Conservation (phyloP, 345 rosid genomes). For the Heritiera fomes region DNA sequence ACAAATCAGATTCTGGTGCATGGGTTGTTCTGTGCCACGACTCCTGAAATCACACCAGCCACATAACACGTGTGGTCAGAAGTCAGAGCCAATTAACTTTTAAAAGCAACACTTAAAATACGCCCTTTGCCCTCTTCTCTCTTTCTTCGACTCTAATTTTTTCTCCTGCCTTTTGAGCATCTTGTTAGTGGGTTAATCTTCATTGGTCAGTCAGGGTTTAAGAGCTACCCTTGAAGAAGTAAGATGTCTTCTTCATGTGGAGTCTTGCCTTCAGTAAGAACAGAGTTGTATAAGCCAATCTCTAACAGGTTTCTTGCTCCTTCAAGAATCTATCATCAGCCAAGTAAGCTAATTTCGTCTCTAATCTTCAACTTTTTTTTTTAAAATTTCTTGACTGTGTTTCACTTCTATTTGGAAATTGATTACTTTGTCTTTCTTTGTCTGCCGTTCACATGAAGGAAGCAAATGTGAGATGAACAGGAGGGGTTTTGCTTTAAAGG, state of each 20-base stretch:
- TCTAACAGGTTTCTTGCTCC: slow-evolving; percentile 42
- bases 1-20: not conserved
- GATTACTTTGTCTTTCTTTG: not conserved
- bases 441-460: slow-evolving; percentile 40
- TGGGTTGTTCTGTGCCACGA: slow-evolving; percentile 35
- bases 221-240: not conserved
- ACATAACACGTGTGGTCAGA: slow-evolving; percentile 18
- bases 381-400: not conserved
- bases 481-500: slow-evolving; percentile 65
- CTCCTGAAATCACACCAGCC: slow-evolving; percentile 30
- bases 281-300: slow-evolving; percentile 42
- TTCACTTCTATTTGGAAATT: not conserved
- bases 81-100: not conserved
- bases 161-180: not conserved
- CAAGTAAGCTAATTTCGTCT: slow-evolving; percentile 42
- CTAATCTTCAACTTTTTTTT: not conserved
- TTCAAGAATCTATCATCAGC: slow-evolving; percentile 33
- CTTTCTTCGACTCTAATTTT: not conserved
- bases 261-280: slow-evolving; percentile 46
- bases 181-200: not conserved
- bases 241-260: slow-evolving; percentile 55
- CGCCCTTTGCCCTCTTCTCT: not conserved
- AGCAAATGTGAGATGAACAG: slow-evolving; percentile 61
- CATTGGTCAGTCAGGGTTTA: not conserved
- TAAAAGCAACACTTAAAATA: not conserved